A percentile compares a stretch with the other conserved stretches of the same genome.
These are phyloP conservation scores for Hyphopichia khmerensis DNA, from an alignment of 1,139 yeast genomes.

Conservation along the genomic window DNA sequence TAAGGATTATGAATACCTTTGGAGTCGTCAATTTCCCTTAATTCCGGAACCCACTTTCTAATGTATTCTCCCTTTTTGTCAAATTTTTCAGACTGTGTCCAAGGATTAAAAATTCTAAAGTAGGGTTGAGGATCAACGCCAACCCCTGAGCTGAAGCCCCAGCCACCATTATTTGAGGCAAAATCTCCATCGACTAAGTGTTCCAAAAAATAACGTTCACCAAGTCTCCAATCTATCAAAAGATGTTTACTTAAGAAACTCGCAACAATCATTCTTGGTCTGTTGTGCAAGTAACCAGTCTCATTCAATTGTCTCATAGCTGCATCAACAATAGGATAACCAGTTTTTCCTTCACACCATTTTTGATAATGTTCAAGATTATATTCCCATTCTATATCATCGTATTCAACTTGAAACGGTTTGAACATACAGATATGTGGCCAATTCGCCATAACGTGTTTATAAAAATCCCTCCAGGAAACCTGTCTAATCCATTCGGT, in stretches of 20 bases:
- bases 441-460: conserved; percentile 47
- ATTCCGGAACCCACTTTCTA: conserved; percentile 51
- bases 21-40: conserved; percentile 27
- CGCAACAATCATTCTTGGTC: conserved; percentile 55
- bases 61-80: conserved; percentile 49
- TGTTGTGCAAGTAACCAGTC: conserved; percentile 55
- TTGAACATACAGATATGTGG: conserved; percentile 52
- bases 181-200: conserved; percentile 53
- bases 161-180: conserved; percentile 56
- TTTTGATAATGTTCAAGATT: conserved; percentile 34
- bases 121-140: conserved; percentile 58
- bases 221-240: conserved; percentile 55
- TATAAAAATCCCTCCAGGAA: conserved; percentile 59
- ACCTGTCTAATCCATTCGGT: conserved; percentile 51
- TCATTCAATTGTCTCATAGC: conserved; percentile 50
- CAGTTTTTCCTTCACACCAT: conserved; percentile 56
- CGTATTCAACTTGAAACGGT: conserved; percentile 46
- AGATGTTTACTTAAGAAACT: conserved; percentile 52
- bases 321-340: conserved; percentile 58
- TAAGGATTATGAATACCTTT: conserved; percentile 39
- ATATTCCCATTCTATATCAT: conserved; percentile 42
- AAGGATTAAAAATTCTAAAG: conserved; percentile 55
- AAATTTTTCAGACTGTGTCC: conserved; percentile 47
- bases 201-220: conserved; percentile 51
- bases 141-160: conserved; percentile 54